Conservation (phyloP, 2,329 filamentous ascomycete genomes). For the Neonectria neomacrospora region DNA sequence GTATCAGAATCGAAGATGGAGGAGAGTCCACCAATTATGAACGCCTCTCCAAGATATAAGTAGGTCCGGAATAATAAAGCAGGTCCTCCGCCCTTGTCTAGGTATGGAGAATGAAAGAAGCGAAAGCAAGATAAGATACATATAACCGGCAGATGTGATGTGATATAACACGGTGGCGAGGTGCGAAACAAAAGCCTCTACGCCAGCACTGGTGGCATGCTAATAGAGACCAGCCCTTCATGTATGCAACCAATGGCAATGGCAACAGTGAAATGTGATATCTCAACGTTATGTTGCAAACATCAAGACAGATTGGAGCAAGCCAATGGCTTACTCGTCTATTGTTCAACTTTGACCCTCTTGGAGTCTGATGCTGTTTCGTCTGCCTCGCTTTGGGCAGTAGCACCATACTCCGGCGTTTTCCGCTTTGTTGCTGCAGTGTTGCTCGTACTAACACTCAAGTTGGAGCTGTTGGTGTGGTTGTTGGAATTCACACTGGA, state of each 20-base stretch:
- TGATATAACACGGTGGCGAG: slow-evolving; percentile 1
- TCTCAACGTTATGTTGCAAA: slow-evolving; percentile 10
- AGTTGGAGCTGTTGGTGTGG: slow-evolving; percentile 27
- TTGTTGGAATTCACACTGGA: slow-evolving; percentile 27
- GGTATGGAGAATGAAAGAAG: slow-evolving; percentile 4
- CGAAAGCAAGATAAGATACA: background rate
- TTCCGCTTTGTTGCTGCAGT: slow-evolving; percentile 61
- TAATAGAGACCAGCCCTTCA: slow-evolving; percentile 35
- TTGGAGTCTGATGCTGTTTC: slow-evolving; percentile 62
- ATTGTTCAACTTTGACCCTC: slow-evolving; percentile 62
- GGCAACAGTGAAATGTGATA: slow-evolving; percentile 13
- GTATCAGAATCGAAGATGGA: slow-evolving; percentile 32
- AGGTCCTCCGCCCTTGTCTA: background rate
- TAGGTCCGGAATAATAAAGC: slow-evolving; percentile 4
- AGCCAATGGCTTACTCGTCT: background rate
- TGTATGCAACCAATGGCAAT: slow-evolving; percentile 25
- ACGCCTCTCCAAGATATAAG: slow-evolving; percentile 25
- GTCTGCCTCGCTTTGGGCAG: slow-evolving; percentile 54
- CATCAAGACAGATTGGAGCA: slow-evolving; percentile 7
- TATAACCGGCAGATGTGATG: background rate
- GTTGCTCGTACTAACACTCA: slow-evolving; percentile 36
- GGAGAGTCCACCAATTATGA: slow-evolving; percentile 26
- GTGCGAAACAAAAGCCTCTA: slow-evolving; percentile 10
- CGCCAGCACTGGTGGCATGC: slow-evolving; percentile 27
- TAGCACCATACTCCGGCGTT: slow-evolving; percentile 62